A percentile compares a stretch with the other conserved stretches of the same genome.
phyloP scores from a whole-genome alignment of 140 eudicot species.

The Oenanthe javanica region DNA sequence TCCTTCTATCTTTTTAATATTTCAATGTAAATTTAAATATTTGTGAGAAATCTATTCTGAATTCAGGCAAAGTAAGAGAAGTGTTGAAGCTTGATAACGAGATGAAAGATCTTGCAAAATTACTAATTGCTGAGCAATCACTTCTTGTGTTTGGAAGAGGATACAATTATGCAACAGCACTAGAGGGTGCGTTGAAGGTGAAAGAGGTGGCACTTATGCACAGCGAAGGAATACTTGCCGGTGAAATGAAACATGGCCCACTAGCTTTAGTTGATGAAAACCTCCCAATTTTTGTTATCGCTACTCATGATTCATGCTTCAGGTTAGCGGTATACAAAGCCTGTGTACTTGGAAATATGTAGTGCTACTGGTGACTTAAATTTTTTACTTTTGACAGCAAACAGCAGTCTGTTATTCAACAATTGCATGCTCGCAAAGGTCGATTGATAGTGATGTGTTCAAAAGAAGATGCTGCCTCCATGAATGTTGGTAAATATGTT shows the following conservation, averaged over 20 bases:
- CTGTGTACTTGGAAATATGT: background rate
- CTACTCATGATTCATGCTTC: slow-evolving; percentile 92
- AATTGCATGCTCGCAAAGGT: slow-evolving; percentile 95
- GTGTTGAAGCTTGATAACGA: slow-evolving; percentile 79
- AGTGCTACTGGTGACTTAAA: slow-evolving; percentile 8
- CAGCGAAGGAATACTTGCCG: slow-evolving; percentile 98
- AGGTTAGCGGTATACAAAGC: slow-evolving; percentile 31
- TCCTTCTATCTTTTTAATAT: background rate
- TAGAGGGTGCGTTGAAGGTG: slow-evolving; percentile 96
- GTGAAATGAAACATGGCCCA: slow-evolving; percentile 99
- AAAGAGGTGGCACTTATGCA: slow-evolving; percentile 98
- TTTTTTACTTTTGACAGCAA: slow-evolving; percentile 42
- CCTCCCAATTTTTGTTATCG: slow-evolving; percentile 89
- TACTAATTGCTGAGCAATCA: slow-evolving; percentile 78
- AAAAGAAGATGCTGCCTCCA: slow-evolving; percentile 84
- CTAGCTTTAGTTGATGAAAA: slow-evolving; percentile 88
- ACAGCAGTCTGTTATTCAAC: slow-evolving; percentile 96
- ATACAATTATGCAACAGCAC: slow-evolving; percentile 89
- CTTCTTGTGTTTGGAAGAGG: slow-evolving; percentile 99
- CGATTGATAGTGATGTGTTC: slow-evolving; percentile 91
- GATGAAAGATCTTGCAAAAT: slow-evolving; percentile 83
- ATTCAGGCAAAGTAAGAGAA: slow-evolving; percentile 65
- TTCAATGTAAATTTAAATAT: background rate
- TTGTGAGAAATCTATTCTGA: background rate
- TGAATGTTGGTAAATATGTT: slow-evolving; percentile 63